phyloP scores from a whole-genome alignment of 805 yeast genomes.

The Barnettozyma californica region DNA sequence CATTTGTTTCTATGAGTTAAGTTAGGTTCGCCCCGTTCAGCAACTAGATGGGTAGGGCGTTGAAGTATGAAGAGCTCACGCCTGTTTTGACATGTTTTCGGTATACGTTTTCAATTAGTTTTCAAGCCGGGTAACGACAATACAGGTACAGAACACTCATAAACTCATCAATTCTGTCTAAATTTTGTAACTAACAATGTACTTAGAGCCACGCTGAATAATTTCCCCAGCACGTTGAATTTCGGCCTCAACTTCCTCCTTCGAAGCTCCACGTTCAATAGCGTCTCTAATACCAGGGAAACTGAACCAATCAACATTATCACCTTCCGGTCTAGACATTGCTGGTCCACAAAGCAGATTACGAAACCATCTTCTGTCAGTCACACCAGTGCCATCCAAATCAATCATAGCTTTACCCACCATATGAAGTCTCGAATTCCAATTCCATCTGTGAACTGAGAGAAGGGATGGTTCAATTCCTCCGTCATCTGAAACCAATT shows the following conservation, averaged over 20 bases:
- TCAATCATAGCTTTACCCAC: slow-evolving; percentile 51
- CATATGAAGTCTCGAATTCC: slow-evolving; percentile 63
- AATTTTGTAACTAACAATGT: neutral
- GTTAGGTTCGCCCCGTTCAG: too few relatives aligned
- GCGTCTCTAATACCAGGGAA: slow-evolving; percentile 79
- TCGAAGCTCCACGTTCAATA: slow-evolving; percentile 25
- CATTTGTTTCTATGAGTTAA: slow-evolving; percentile 7
- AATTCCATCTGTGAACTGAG: slow-evolving; percentile 68
- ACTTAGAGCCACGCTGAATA: neutral
- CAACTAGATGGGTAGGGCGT: neutral
- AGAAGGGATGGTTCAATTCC: slow-evolving; percentile 72
- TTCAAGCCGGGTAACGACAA: neutral
- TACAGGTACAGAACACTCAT: neutral
- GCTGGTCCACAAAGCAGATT: slow-evolving; percentile 71
- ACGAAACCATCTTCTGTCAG: slow-evolving; percentile 56
- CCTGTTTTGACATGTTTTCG: neutral
- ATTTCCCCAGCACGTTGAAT: slow-evolving; percentile 1
- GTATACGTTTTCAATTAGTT: neutral
- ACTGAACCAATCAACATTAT: slow-evolving; percentile 48
- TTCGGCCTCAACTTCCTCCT: slow-evolving; percentile 5
- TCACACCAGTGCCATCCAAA: slow-evolving; percentile 32
- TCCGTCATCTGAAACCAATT: slow-evolving; percentile 41
- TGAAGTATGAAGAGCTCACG: neutral
- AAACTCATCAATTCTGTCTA: neutral
- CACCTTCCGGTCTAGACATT: slow-evolving; percentile 44